Conservation (phyloP, 2,329 filamentous ascomycete species). For the Coniosporium tulheliwenetii region DNA sequence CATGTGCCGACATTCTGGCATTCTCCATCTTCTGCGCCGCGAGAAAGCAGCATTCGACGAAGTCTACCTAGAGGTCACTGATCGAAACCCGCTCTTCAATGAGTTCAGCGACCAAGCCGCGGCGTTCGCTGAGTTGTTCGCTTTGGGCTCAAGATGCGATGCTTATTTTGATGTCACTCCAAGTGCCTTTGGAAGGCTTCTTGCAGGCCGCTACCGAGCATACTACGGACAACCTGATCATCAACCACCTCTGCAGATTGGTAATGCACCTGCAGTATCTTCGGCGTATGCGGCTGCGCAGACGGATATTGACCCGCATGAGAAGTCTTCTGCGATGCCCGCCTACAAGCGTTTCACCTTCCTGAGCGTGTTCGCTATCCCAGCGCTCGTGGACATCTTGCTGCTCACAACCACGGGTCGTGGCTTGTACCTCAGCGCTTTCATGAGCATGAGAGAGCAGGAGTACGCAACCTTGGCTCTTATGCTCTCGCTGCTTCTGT, state of each 20-base stretch:
- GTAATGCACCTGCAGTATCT: slow-evolving; percentile 32
- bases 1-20: slow-evolving; percentile 34
- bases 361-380: slow-evolving; percentile 45
- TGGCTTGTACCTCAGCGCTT: slow-evolving; percentile 44
- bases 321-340: slow-evolving; percentile 26
- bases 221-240: slow-evolving; percentile 24
- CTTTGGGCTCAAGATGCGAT: slow-evolving; percentile 46
- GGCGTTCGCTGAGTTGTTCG: slow-evolving; percentile 48
- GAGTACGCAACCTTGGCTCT: slow-evolving; percentile 41
- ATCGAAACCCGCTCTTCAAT: slow-evolving; percentile 46
- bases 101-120: slow-evolving; percentile 47
- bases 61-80: slow-evolving; percentile 46
- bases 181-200: slow-evolving; percentile 28
- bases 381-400: slow-evolving; percentile 45
- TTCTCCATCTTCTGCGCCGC: slow-evolving; percentile 43
- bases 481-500: slow-evolving; percentile 42
- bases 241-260: slow-evolving; percentile 33
- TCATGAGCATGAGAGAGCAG: slow-evolving; percentile 34
- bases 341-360: slow-evolving; percentile 38
- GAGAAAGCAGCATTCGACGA: slow-evolving; percentile 42
- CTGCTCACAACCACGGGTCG: slow-evolving; percentile 43
- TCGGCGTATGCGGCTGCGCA: slow-evolving; percentile 36
- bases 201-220: slow-evolving; percentile 24
- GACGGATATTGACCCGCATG: slow-evolving; percentile 34
- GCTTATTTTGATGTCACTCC: slow-evolving; percentile 43